Evolutionary conservation across 768 basidiomycete genomes (phyloP), one percentile per base, ranked within the genome.

Genomic region (Mycena albidolilacea): DNA sequence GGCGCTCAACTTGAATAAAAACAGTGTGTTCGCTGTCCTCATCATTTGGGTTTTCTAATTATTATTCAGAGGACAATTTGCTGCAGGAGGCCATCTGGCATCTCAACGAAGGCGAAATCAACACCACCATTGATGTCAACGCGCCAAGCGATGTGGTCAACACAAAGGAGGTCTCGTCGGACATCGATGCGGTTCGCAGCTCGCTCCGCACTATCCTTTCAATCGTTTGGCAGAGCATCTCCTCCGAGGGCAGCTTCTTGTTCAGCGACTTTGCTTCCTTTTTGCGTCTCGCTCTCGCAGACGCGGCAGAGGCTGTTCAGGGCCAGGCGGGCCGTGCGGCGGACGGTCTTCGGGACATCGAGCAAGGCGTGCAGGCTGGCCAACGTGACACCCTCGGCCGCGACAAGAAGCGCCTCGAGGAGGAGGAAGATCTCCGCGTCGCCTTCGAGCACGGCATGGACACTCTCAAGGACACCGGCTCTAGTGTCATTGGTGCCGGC

Each of bases 391-490:
- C 85, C 30, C 77, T 90, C 0, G 92, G 93, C 0, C 80, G 91
- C 54, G 87, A 87, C 75, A 85, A 85, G 79, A 78, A 87, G 75
- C 81, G 87, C 0, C 77, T 87, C 0, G 86, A 91, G 71, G 84
- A 87, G 65, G 85, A 88, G 67, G 72, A 83, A 7, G 90, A 92
- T 39, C 70, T 84, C 5, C 88, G 88, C 77, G 85, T 85, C 8
- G 84, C 85, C 37, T 94, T 91, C 78, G 90, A 93, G 80, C 88
- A 88, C 74, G 86, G 90, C 0, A 91, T 94, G 89, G 93, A 93
- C 39, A 87, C 86, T 0, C 83, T 89, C 11, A 93, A 92, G 78
- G 86, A 82, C 12, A 84, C 83, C 0, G 93, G 93, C 9, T 88
- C 87, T 0, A 83, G 83, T 41, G 87, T 85, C 9, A 93, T 94